Percentiles rank a stretch among this genome's conserved stretches.
These are phyloP conservation scores for Chlamydomonas sp. DNA, from an alignment of 139 green algal genomes.

Conservation along the genomic window DNA sequence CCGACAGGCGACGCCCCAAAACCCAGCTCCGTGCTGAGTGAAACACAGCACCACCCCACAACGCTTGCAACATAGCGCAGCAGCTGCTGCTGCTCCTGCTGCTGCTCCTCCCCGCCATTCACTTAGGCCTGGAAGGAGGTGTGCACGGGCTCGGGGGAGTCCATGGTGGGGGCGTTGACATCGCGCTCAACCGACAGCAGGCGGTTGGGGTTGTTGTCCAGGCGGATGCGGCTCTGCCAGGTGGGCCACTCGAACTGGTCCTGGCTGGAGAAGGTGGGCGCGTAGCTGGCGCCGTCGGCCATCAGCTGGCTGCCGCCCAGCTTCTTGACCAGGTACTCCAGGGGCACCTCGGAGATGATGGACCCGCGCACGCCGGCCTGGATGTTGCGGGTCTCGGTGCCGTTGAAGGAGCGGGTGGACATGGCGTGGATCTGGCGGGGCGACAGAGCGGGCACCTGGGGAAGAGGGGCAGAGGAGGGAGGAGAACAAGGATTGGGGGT, in stretches of 20 bases:
- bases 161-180: background rate
- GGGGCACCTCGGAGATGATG: slow-evolving; percentile 2
- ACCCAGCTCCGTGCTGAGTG: too few relatives aligned
- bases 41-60: too few relatives aligned
- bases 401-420: background rate
- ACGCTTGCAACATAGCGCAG: too few relatives aligned
- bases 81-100: too few relatives aligned
- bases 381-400: background rate
- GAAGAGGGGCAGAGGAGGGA: too few relatives aligned
- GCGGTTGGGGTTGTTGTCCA: background rate
- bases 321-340: slow-evolving; percentile 7
- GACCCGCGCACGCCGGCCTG: background rate
- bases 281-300: background rate
- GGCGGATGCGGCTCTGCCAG: background rate
- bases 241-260: background rate
- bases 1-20: too few relatives aligned
- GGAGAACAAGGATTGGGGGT: too few relatives aligned
- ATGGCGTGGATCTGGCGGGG: slow-evolving; percentile 4
- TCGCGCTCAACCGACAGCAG: background rate
- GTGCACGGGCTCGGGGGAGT: background rate
- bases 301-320: background rate
- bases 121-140: background rate
- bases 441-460: background rate
- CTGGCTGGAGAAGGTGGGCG: background rate
- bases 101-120: too few relatives aligned